These are phyloP conservation scores for Peronospora belbahrii DNA, from an alignment of 352 stramenopile genomes.

Conservation along the genomic window DNA sequence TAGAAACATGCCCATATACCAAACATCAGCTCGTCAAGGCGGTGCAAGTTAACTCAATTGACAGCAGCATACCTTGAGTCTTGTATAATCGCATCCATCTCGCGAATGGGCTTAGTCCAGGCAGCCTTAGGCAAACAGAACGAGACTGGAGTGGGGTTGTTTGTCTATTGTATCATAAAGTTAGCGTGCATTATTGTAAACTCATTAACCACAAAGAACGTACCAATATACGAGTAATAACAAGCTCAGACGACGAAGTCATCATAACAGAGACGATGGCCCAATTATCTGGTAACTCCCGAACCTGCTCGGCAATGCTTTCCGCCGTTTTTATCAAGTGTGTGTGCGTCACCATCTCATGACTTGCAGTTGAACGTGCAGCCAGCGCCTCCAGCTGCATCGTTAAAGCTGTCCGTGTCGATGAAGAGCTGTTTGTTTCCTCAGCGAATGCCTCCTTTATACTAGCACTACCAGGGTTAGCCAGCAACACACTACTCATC, in stretches of 20 bases:
- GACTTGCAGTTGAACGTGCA: constrained; percentile 1
- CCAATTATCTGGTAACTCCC: constrained; percentile 33
- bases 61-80: constrained; percentile 42
- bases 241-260: constrained; percentile 34
- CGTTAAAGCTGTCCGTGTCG: constrained; percentile 10
- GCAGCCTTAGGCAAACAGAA: constrained; percentile 38
- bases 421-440: constrained; percentile 4
- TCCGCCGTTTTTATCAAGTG: constrained; percentile 16
- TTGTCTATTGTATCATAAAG: constrained; percentile 27
- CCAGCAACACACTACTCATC: constrained; percentile 32
- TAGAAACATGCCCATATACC: background rate
- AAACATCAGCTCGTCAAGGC: background rate
- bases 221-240: constrained; percentile 40
- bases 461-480: constrained; percentile 25
- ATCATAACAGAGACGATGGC: constrained; percentile 36
- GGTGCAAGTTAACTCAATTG: background rate
- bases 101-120: constrained; percentile 35
- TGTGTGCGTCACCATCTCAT: background rate
- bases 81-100: constrained; percentile 45
- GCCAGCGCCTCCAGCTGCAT: constrained; percentile 18
- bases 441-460: background rate
- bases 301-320: constrained; percentile 17
- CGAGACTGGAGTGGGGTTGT: constrained; percentile 30
- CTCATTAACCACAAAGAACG: background rate
- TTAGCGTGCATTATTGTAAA: constrained; percentile 1